Evolutionary conservation across 805 yeast genomes (phyloP), one percentile per base, ranked within the genome.

Genomic region (Ogataea haglerorum): DNA sequence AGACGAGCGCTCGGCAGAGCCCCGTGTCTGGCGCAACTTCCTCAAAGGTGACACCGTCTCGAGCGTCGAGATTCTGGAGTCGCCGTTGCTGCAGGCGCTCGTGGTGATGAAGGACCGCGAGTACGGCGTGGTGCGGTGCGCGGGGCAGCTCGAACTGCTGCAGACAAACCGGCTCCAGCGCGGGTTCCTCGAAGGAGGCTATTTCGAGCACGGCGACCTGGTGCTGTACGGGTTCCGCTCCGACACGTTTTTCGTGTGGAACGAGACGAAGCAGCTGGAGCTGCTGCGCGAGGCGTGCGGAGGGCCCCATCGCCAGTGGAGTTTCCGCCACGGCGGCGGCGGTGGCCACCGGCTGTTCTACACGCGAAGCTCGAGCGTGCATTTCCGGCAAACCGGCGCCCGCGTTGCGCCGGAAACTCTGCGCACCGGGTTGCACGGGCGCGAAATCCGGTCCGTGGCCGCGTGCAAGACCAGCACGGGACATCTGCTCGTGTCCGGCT

Each of bases 301-400:
- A 19, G 98, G 98, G 2, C 77, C 93, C 3, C 96, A 90, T 58
- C 72, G 98, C 45, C 75, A 78, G 44, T 93, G 97, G 96, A 70
- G 73, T 24, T 64, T 85, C 18, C 36, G 40, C 22, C 41, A 2
- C 21, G 55, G 5, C 45, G 44, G 16, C 38, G 35, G n/a, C 37
- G 9, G 53, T 4, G 53, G 48, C 10, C 73, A 60, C 48, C 66
- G 72, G 33, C 76, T 87, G 47, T 65, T 71, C 16, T 85, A 77
- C 56, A 77, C 85, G 10, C 78, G 79, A 57, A 73, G 81, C 18
- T 70, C 82, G 4, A 60, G 65, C 13, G 57, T 82, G 29, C 61
- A 64, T 36, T 51, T 75, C 16, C 68, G 70, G 40, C 46, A 62
- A 60, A 51, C 52, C 16, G 61, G 60, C 6, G 30, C 34, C 1